Evolutionary conservation across 2,329 filamentous ascomycete genomes (phyloP).

Genomic region (Cordyceps farinosa): DNA sequence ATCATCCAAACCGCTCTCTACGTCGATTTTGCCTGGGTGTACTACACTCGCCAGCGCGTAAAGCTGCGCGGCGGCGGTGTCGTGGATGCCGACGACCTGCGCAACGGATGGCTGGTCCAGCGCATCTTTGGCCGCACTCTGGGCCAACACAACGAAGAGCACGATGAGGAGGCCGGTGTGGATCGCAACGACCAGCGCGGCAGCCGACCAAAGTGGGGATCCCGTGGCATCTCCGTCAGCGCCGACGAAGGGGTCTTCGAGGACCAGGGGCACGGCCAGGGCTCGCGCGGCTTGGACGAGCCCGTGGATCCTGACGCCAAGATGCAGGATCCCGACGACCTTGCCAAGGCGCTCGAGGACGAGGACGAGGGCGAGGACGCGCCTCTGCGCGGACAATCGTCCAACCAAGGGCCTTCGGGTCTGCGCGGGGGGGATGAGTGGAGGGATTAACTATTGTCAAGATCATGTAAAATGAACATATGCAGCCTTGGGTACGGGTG

Average conservation of each 20-base stretch:
- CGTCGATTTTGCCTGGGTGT: constrained; percentile 94
- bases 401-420: constrained; percentile 33
- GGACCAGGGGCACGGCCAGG: constrained; percentile 46
- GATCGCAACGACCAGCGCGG: constrained; percentile 33
- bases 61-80: constrained; percentile 85
- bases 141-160: constrained; percentile 39
- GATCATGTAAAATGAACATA: neutral
- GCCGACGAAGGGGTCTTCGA: constrained; percentile 60
- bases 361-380: constrained; percentile 43
- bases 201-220: constrained; percentile 56
- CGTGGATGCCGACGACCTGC: constrained; percentile 85
- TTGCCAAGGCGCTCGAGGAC: constrained; percentile 56
- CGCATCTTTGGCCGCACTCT: constrained; percentile 66
- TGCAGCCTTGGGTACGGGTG: neutral
- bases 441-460: constrained; percentile 33
- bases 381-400: constrained; percentile 28
- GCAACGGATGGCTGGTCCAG: constrained; percentile 78
- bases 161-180: constrained; percentile 58
- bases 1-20: constrained; percentile 87
- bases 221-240: constrained; percentile 62
- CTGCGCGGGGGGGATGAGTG: constrained; percentile 47
- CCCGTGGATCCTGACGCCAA: constrained; percentile 58
- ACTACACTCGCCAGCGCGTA: constrained; percentile 87
- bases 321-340: constrained; percentile 64
- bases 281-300: constrained; percentile 38